These are phyloP conservation scores for Geranium brycei DNA, from an alignment of 345 rosid species.

Conservation along the genomic window DNA sequence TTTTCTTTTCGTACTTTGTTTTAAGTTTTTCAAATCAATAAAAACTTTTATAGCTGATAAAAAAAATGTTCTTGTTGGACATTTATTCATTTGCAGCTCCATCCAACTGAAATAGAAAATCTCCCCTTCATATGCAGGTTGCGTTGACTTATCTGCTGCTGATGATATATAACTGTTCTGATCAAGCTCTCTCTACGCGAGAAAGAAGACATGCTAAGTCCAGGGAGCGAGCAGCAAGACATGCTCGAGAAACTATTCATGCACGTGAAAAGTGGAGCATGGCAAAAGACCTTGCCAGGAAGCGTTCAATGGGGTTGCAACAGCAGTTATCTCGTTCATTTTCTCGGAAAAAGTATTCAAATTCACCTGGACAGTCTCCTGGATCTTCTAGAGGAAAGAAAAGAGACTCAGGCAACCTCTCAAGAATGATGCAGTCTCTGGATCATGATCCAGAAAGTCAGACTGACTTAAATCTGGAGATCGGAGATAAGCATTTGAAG, in stretches of 20 bases:
- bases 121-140: conserved; percentile 25
- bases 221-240: conserved; percentile 68
- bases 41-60: no score
- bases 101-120: conserved; percentile 6
- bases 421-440: conserved; percentile 49
- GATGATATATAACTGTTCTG: conserved; percentile 53
- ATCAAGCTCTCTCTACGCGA: conserved; percentile 51
- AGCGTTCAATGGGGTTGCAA: conserved; percentile 39
- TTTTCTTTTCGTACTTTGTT: no score
- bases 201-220: conserved; percentile 48
- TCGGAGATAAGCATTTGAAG: conserved; percentile 44
- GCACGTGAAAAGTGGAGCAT: conserved; percentile 81
- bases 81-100: not conserved
- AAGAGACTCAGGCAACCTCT: conserved; percentile 38
- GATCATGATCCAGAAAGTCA: conserved; percentile 43
- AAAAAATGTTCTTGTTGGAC: not conserved
- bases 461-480: conserved; percentile 46
- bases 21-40: no score
- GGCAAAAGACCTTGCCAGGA: conserved; percentile 52
- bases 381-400: conserved; percentile 31
- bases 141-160: conserved; percentile 37
- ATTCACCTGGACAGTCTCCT: conserved; percentile 16
- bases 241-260: conserved; percentile 75
- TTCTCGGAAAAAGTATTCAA: conserved; percentile 48
- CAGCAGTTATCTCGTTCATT: conserved; percentile 52